Evolutionary conservation across 169 alveolate species (phyloP).

Genomic region (Hepatocystis sp.): DNA sequence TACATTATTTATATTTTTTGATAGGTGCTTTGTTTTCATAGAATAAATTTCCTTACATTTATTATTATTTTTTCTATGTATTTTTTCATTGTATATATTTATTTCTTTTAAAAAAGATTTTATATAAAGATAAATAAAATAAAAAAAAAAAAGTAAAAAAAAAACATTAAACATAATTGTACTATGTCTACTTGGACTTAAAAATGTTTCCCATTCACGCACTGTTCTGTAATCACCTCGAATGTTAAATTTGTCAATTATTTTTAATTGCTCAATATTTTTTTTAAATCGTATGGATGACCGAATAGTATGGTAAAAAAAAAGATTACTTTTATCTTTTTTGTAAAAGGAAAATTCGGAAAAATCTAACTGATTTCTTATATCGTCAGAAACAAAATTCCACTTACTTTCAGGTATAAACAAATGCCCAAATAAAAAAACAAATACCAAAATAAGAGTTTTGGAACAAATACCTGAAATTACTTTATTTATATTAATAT

Average conservation of each 20-base stretch:
- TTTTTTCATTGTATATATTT: slow-evolving; percentile 3
- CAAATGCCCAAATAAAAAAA: slow-evolving; percentile 65
- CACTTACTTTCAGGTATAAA: slow-evolving; percentile 56
- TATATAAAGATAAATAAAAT: slow-evolving; percentile 42
- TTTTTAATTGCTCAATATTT: slow-evolving; percentile 57
- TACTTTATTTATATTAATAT: slow-evolving; percentile 28
- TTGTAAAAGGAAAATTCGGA: slow-evolving; percentile 41
- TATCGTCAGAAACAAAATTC: slow-evolving; percentile 20
- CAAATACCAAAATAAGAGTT: slow-evolving; percentile 7
- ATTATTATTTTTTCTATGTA: background rate
- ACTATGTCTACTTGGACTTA: slow-evolving; percentile 65
- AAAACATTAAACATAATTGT: slow-evolving; percentile 69
- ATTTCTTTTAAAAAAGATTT: slow-evolving; percentile 30
- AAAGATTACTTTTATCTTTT: slow-evolving; percentile 11
- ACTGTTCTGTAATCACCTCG: slow-evolving; percentile 50
- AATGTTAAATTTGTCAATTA: slow-evolving; percentile 18
- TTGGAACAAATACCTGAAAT: slow-evolving; percentile 42
- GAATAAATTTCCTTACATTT: slow-evolving; percentile 1
- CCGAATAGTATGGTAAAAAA: slow-evolving; percentile 32
- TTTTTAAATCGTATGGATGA: slow-evolving; percentile 65
- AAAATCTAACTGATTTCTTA: slow-evolving; percentile 32
- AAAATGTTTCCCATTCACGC: slow-evolving; percentile 66
- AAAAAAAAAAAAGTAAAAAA: slow-evolving; percentile 59
- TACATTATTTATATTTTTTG: background rate
- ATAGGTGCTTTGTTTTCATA: background rate